These are phyloP conservation scores for Pilatotrama ljubarskyi DNA, from an alignment of 768 basidiomycete species.

Conservation along the genomic window DNA sequence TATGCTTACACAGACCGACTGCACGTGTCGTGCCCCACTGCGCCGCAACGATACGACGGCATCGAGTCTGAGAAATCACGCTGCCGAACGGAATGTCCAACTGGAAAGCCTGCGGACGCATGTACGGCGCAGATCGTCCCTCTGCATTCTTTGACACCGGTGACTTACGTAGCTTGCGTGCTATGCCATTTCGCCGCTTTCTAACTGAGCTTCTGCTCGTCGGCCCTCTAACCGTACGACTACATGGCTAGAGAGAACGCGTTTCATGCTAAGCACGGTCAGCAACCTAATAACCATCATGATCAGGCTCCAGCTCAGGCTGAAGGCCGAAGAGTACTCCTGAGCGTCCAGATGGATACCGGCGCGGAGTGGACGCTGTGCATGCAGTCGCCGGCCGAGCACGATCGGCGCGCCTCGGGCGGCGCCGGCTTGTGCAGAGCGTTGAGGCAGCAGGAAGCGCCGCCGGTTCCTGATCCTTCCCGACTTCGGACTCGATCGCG, in stretches of 20 bases:
- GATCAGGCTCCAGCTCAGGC: too few relatives aligned
- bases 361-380: neutral
- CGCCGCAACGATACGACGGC: slow-evolving; percentile 15
- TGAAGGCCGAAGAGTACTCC: neutral
- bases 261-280: neutral
- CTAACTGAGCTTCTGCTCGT: neutral
- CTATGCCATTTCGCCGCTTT: neutral
- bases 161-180: neutral
- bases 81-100: neutral
- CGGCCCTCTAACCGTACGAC: neutral
- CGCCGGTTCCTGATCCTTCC: slow-evolving; percentile 1
- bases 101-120: neutral
- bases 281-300: neutral
- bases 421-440: neutral
- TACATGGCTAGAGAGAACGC: neutral
- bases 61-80: slow-evolving; percentile 12
- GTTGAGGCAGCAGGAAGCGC: neutral
- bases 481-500: slow-evolving; percentile 11
- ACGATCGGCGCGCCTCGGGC: neutral
- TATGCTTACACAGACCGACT: neutral
- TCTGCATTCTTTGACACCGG: slow-evolving; percentile 1
- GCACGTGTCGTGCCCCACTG: neutral
- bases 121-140: slow-evolving; percentile 6
- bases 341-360: neutral
- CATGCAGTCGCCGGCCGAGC: too few relatives aligned